Evolutionary conservation across 495 filamentous ascomycete species (phyloP).

Genomic region (Gamarada debralockiae): DNA sequence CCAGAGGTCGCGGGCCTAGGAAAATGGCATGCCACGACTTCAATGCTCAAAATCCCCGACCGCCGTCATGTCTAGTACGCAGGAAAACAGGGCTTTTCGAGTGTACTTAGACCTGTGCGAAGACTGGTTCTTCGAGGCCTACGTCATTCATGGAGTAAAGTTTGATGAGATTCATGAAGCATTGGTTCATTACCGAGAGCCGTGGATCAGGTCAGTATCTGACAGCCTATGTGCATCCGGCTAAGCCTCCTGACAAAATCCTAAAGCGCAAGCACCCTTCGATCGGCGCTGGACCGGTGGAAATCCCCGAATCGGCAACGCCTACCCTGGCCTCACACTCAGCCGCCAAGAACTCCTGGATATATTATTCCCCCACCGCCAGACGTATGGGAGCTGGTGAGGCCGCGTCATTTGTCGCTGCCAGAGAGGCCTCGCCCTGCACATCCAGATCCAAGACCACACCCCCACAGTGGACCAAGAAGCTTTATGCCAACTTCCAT

Average conservation of each 20-base stretch:
- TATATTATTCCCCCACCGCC: not conserved
- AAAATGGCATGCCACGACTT: too few species aligned
- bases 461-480: not conserved
- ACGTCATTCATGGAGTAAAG: not conserved
- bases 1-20: too few species aligned
- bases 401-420: not conserved
- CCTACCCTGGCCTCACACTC: not conserved
- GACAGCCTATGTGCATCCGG: too few species aligned
- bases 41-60: too few species aligned
- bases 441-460: not conserved
- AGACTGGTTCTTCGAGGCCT: not conserved
- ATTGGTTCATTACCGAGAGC: not conserved
- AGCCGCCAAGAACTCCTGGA: not conserved
- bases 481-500: not conserved
- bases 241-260: too few species aligned
- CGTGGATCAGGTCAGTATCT: not conserved
- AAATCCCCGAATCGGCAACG: not conserved
- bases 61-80: not conserved
- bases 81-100: not conserved
- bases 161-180: not conserved
- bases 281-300: too few species aligned
- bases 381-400: too few species aligned
- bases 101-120: not conserved
- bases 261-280: too few species aligned
- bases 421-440: not conserved